Conservation (phyloP, 2,329 filamentous ascomycete species). For the Cryphonectria parasitica region DNA sequence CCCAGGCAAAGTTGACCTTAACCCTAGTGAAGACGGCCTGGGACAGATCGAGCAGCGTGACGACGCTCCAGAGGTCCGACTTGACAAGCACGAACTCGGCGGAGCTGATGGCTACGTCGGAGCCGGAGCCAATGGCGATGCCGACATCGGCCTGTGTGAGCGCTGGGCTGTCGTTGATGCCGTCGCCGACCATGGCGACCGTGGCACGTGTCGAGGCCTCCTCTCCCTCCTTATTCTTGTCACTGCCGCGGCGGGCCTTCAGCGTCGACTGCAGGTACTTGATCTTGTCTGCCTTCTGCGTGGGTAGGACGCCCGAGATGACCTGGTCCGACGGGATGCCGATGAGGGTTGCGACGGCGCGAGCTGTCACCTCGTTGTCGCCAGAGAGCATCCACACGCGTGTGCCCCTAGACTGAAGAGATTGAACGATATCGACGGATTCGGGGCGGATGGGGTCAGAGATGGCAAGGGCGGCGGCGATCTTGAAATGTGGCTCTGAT, state of each 20-base stretch:
- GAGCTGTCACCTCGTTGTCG: conserved; percentile 84
- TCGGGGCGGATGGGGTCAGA: conserved; percentile 82
- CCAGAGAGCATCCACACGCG: conserved; percentile 92
- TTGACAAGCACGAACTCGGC: conserved; percentile 83
- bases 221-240: conserved; percentile 35
- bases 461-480: conserved; percentile 73
- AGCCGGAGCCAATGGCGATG: conserved; percentile 82
- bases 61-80: conserved; percentile 69
- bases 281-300: conserved; percentile 77
- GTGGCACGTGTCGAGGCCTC: conserved; percentile 46
- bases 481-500: conserved; percentile 32
- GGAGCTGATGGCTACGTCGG: conserved; percentile 80
- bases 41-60: conserved; percentile 74
- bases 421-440: conserved; percentile 64
- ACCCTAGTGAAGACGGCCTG: conserved; percentile 75
- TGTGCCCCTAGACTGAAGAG: conserved; percentile 67
- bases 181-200: conserved; percentile 86
- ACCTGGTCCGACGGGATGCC: conserved; percentile 76
- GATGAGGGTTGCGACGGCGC: conserved; percentile 74
- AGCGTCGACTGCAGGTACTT: conserved; percentile 62
- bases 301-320: conserved; percentile 84
- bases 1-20: conserved; percentile 86
- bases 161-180: conserved; percentile 87
- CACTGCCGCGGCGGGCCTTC: conserved; percentile 38
- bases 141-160: conserved; percentile 80